Conservation (phyloP, 768 basidiomycete species). For the Trametopsis cervina region DNA sequence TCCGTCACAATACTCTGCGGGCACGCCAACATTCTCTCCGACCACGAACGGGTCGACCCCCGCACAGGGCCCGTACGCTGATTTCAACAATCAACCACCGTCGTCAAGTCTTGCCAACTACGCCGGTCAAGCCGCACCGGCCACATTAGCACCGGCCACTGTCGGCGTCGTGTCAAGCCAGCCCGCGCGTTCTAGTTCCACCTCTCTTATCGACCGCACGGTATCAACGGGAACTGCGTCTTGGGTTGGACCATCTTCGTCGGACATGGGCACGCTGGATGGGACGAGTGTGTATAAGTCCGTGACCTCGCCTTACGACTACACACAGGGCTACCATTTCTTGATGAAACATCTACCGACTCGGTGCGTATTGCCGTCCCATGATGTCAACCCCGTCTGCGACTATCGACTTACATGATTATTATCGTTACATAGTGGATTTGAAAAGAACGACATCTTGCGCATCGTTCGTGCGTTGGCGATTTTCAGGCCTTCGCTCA, state of each 20-base stretch:
- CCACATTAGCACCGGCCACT: not conserved
- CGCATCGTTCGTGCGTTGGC: slow-evolving; percentile 92
- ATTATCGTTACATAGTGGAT: slow-evolving; percentile 35
- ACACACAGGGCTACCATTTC: slow-evolving; percentile 94
- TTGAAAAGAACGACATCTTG: slow-evolving; percentile 93
- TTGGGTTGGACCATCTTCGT: slow-evolving; percentile 10
- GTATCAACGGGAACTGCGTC: slow-evolving; percentile 12
- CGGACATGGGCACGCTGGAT: slow-evolving; percentile 15
- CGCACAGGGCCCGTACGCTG: not conserved
- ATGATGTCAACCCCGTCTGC: slow-evolving; percentile 15
- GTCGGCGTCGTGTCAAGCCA: slow-evolving; percentile 2
- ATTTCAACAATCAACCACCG: not conserved
- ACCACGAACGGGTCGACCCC: not conserved
- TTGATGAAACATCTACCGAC: slow-evolving; percentile 89
- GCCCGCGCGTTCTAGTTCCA: slow-evolving; percentile 12
- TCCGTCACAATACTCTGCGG: slow-evolving; percentile 21
- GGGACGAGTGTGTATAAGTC: slow-evolving; percentile 50
- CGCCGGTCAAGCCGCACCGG: slow-evolving; percentile 2
- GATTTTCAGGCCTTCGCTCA: slow-evolving; percentile 92
- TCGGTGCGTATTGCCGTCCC: slow-evolving; percentile 52
- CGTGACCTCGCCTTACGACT: slow-evolving; percentile 78
- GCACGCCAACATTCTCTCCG: slow-evolving; percentile 6
- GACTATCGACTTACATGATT: slow-evolving; percentile 11
- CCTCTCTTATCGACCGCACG: slow-evolving; percentile 7
- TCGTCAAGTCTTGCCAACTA: slow-evolving; percentile 8